A percentile compares a stretch with the other conserved stretches of the same genome.
Conservation (phyloP, 768 basidiomycete species). For the Pisolithus orientalis region DNA sequence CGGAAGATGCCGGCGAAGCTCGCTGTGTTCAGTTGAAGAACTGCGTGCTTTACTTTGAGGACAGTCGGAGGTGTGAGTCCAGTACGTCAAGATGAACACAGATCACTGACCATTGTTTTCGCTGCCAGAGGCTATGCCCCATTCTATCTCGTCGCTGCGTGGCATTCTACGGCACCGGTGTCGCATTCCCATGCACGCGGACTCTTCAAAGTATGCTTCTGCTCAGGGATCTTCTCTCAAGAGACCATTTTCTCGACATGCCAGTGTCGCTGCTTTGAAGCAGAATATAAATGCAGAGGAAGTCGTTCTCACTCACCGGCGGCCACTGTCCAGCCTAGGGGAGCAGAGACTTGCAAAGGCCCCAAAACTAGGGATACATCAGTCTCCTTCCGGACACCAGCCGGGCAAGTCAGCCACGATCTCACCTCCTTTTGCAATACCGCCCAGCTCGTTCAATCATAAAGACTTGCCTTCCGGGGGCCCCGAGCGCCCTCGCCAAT, state of each 20-base stretch:
- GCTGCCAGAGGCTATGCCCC: no score
- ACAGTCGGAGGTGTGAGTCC: neutral
- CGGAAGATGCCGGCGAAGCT: constrained; percentile 17
- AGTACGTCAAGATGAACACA: neutral
- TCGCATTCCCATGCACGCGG: constrained; percentile 57
- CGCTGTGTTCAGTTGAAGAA: neutral
- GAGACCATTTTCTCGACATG: constrained; percentile 41
- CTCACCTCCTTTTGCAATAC: constrained; percentile 23
- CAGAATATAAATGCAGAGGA: constrained; percentile 18
- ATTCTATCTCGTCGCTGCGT: neutral
- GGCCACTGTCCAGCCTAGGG: neutral
- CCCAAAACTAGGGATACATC: constrained; percentile 2
- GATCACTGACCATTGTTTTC: neutral
- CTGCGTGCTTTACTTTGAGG: neutral
- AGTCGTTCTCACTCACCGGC: constrained; percentile 16
- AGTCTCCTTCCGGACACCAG: constrained; percentile 7
- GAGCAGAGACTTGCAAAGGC: constrained; percentile 15
- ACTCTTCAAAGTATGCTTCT: constrained; percentile 28
- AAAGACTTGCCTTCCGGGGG: neutral
- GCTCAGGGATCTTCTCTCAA: constrained; percentile 30
- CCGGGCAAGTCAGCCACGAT: constrained; percentile 7
- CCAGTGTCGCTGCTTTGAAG: constrained; percentile 17
- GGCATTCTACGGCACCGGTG: constrained; percentile 37
- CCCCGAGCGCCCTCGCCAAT: constrained; percentile 1
- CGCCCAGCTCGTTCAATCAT: constrained; percentile 17